Conservation (phyloP, 2,329 filamentous ascomycete species). For the Xylaria sp. region DNA sequence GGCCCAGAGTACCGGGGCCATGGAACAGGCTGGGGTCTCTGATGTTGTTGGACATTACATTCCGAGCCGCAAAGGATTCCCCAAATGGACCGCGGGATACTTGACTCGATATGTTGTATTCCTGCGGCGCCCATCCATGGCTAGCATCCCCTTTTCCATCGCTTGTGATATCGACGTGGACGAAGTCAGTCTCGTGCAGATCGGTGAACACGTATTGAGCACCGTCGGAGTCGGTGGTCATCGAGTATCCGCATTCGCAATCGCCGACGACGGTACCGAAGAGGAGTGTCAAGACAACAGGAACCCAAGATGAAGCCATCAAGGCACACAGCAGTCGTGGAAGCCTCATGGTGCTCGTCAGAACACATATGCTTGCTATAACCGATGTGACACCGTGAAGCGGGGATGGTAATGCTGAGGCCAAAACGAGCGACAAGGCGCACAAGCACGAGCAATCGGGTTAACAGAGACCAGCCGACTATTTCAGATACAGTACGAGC, state of each 20-base stretch:
- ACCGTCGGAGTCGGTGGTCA: slow-evolving; percentile 57
- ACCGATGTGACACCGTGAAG: slow-evolving; percentile 9
- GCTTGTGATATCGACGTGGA: slow-evolving; percentile 61
- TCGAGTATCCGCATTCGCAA: slow-evolving; percentile 79
- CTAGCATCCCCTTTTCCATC: slow-evolving; percentile 52
- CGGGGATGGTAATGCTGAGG: slow-evolving; percentile 11
- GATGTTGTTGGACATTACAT: slow-evolving; percentile 66
- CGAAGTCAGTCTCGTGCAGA: slow-evolving; percentile 76
- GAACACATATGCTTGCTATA: slow-evolving; percentile 10
- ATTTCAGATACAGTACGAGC: slow-evolving; percentile 16
- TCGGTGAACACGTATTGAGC: slow-evolving; percentile 70
- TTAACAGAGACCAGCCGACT: background rate
- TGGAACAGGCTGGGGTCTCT: slow-evolving; percentile 54
- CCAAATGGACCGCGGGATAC: slow-evolving; percentile 71
- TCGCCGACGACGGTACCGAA: slow-evolving; percentile 51
- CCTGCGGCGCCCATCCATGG: slow-evolving; percentile 69
- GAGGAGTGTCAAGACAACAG: slow-evolving; percentile 35
- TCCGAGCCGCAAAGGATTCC: slow-evolving; percentile 67
- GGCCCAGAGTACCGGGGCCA: slow-evolving; percentile 56
- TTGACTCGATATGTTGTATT: slow-evolving; percentile 71
- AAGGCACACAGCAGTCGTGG: slow-evolving; percentile 8
- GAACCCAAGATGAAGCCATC: slow-evolving; percentile 28
- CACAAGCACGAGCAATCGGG: slow-evolving; percentile 7
- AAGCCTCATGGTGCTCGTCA: slow-evolving; percentile 22
- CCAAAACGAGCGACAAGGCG: slow-evolving; percentile 26